Evolutionary conservation across 345 rosid genomes (phyloP), one percentile per base, ranked within the genome.

Genomic region (Ailanthus altissimus): DNA sequence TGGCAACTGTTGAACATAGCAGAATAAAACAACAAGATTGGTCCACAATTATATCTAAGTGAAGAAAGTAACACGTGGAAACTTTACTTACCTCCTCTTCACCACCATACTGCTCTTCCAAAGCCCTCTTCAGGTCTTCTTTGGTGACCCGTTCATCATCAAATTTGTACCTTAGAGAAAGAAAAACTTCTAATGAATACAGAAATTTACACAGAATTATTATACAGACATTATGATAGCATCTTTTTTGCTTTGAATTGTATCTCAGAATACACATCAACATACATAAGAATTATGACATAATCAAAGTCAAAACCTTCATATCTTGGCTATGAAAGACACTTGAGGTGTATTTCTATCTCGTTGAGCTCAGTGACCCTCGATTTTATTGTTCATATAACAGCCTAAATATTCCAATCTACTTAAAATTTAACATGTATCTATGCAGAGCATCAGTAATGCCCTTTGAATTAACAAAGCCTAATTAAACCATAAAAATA

Each of bases 101-200:
- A 72, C 99, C 99, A 61, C 99, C 99, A 87, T 96, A 96, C 78
- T 96, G 99, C 83, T 96, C 99, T 77, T 96, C 99, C 78, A 96
- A 81, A 73, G 94, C 98, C 85, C 92, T 93, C 82, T 91, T 92
- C 77, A 84, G 72, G 77, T 93, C 97, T 88, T 93, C 99, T 84
- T 96, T 96, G 21, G 99, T 96, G 74, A 96, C 99, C 62, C 99
- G 90, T 75, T 96, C 99, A 89, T 96, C 99, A 74, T 96, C 99
- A 86, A 96, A 93, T 80, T 93, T 96, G 83, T 81, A 93, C 99
- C 99, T 96, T 70, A 72, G 70, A 67, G 32, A 72, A 53, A 47
- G 38, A 62, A 14, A 54, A 46, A 73, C 42, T 71, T 2, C n/a
- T n/a, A 6, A 38, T 71, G 25, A 38, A 56, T 26, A 32, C 11